Evolutionary conservation across 2,329 filamentous ascomycete species (phyloP).

Genomic region (Celoporthe dispersa): DNA sequence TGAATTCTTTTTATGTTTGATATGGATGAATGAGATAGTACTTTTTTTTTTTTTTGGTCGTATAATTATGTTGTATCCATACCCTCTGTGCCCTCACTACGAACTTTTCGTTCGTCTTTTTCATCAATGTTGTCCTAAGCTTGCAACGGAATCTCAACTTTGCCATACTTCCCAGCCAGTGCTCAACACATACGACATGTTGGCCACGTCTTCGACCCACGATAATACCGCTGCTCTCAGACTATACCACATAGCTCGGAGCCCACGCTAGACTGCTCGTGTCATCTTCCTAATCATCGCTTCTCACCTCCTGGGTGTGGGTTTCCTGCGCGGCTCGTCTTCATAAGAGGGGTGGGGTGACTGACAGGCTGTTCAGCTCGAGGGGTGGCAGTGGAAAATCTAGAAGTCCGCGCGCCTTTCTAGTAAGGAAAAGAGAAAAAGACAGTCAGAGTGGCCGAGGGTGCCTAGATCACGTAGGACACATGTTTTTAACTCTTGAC

Average conservation of each 20-base stretch:
- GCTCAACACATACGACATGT: neutral
- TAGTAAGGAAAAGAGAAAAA: too few species aligned
- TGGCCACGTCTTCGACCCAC: neutral
- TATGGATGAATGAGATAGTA: neutral
- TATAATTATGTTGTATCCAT: constrained; percentile 20
- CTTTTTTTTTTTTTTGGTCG: neutral
- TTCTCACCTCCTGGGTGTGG: neutral
- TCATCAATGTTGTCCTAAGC: neutral
- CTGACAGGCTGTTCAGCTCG: too few species aligned
- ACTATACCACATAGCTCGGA: neutral
- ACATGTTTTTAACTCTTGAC: too few species aligned
- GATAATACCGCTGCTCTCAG: neutral
- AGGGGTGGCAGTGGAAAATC: too few species aligned
- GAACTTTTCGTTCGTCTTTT: neutral
- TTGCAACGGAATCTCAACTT: neutral
- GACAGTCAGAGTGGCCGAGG: too few species aligned
- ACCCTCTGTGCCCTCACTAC: neutral
- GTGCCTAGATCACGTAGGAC: too few species aligned
- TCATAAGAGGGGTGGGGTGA: too few species aligned
- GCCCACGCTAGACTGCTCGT: neutral
- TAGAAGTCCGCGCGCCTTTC: too few species aligned
- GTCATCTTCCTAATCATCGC: neutral
- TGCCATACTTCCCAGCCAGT: neutral
- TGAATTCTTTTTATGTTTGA: constrained; percentile 11
- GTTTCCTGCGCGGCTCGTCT: too few species aligned